Evolutionary conservation across 2,329 filamentous ascomycete genomes (phyloP).

Genomic region (Colletotrichum sp.): DNA sequence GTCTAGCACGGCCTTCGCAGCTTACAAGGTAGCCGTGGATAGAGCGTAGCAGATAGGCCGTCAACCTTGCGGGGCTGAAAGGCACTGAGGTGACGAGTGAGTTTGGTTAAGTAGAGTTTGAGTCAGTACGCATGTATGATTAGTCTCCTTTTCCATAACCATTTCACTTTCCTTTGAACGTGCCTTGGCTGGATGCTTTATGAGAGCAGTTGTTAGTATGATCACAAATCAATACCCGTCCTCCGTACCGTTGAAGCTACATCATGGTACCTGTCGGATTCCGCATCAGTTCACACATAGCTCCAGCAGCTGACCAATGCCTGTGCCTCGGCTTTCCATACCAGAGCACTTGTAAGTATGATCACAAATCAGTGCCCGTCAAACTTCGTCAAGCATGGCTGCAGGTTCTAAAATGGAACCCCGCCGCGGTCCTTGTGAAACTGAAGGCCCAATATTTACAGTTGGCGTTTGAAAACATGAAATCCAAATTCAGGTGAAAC

Average conservation of each 20-base stretch:
- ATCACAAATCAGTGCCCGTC: no score
- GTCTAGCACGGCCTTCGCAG: neutral
- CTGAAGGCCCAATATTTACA: neutral
- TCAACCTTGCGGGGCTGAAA: neutral
- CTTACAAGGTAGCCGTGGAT: neutral
- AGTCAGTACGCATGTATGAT: neutral
- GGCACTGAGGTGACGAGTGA: neutral
- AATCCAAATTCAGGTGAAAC: neutral
- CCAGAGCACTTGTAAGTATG: no score
- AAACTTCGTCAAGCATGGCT: neutral
- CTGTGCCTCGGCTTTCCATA: no score
- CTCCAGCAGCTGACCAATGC: no score
- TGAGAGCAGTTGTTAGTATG: neutral
- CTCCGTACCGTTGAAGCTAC: no score
- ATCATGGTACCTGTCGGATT: no score
- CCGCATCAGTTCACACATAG: no score
- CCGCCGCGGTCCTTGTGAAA: neutral
- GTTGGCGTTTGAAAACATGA: neutral
- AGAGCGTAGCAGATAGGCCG: neutral
- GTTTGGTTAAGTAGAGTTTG: neutral
- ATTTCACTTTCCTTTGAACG: neutral
- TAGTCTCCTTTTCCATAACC: neutral
- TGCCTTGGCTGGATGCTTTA: neutral
- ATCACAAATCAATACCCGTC: neutral
- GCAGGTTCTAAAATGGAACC: neutral